Evolutionary conservation across 371 early-diverging fungal species (phyloP).

Genomic region (Mortierella sp.): DNA sequence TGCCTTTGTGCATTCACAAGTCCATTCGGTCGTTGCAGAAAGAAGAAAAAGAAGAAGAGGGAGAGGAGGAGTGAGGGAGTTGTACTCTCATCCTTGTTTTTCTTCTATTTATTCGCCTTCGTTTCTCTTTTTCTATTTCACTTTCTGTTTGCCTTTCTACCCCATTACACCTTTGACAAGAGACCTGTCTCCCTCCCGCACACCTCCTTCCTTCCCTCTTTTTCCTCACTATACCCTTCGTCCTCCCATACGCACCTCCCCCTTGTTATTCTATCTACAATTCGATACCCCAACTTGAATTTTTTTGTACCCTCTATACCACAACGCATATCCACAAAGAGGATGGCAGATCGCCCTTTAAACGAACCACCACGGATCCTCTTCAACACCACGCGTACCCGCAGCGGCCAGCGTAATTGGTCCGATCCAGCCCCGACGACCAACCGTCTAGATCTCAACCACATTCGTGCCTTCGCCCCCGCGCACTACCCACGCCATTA

Average conservation of each 20-base stretch:
- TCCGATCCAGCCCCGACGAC: conserved; percentile 27
- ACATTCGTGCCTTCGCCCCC: conserved; percentile 8
- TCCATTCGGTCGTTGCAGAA: neutral
- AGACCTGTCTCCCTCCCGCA: neutral
- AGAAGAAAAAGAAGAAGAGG: neutral
- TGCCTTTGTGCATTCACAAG: neutral
- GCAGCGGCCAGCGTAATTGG: conserved; percentile 38
- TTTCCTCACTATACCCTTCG: neutral
- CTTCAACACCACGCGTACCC: conserved; percentile 16
- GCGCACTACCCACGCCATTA: neutral
- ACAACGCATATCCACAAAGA: neutral
- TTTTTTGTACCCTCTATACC: neutral
- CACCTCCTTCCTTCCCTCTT: neutral
- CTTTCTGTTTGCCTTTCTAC: neutral
- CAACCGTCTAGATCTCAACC: conserved; percentile 15
- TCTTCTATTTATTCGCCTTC: neutral
- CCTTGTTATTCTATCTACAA: neutral
- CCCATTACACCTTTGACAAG: conserved; percentile 1
- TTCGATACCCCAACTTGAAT: neutral
- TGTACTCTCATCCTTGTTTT: neutral
- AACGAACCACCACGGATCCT: conserved; percentile 5
- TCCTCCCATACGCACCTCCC: neutral
- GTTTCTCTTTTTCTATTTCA: neutral
- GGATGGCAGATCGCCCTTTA: neutral
- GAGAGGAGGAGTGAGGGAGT: too few relatives aligned